phyloP scores from a whole-genome alignment of 2,329 filamentous ascomycete genomes.

The Trichoderma arundinaceum region DNA sequence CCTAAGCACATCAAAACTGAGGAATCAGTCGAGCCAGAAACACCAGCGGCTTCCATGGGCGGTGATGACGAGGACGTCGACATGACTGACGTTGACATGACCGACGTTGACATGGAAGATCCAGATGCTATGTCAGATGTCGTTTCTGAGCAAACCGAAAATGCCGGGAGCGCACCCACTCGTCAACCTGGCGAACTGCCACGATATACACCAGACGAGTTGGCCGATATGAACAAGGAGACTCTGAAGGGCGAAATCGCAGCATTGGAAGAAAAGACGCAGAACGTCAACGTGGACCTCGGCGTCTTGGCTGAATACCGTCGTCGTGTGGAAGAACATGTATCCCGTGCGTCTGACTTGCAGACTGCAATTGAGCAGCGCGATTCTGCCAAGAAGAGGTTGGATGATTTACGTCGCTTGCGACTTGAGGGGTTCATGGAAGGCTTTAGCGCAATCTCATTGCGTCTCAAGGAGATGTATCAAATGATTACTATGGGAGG shows the following conservation, averaged over 20 bases:
- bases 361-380: conserved; percentile 76
- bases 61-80: conserved; percentile 44
- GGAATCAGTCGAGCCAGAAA: conserved; percentile 35
- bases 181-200: conserved; percentile 67
- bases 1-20: conserved; percentile 41
- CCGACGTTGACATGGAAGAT: conserved; percentile 38
- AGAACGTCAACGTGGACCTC: conserved; percentile 86
- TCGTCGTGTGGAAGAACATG: conserved; percentile 81
- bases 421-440: conserved; percentile 98
- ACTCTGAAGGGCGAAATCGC: conserved; percentile 67
- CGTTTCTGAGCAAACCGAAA: conserved; percentile 39
- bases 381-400: conserved; percentile 87
- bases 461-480: conserved; percentile 98
- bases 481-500: conserved; percentile 99
- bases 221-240: conserved; percentile 69
- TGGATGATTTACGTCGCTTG: conserved; percentile 87
- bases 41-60: conserved; percentile 12
- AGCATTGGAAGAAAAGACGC: conserved; percentile 70
- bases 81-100: conserved; percentile 45
- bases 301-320: conserved; percentile 89
- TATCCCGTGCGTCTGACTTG: conserved; percentile 81
- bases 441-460: conserved; percentile 90
- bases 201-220: conserved; percentile 74
- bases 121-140: conserved; percentile 37
- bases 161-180: conserved; percentile 36